phyloP scores from a whole-genome alignment of 345 rosid species.

The Hevea brasiliensis region DNA sequence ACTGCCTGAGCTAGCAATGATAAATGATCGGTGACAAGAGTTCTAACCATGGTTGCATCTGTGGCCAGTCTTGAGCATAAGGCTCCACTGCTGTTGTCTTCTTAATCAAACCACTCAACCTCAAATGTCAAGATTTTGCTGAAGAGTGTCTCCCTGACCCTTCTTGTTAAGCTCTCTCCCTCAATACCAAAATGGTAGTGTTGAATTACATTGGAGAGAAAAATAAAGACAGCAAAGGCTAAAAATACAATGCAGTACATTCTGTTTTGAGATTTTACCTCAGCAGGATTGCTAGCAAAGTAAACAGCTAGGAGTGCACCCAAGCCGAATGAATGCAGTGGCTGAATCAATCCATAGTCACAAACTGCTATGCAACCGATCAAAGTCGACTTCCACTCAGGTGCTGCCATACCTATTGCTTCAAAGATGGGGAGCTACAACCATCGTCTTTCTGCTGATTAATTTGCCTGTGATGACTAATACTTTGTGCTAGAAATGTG shows the following conservation, averaged over 20 bases:
- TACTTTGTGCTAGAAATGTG: background rate
- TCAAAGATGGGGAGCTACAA: constrained; percentile 9
- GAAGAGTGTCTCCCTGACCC: constrained; percentile 24
- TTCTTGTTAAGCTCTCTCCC: constrained; percentile 31
- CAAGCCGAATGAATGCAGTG: constrained; percentile 19
- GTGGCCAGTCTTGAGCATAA: constrained; percentile 30
- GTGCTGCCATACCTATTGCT: constrained; percentile 21
- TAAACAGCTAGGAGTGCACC: constrained; percentile 27
- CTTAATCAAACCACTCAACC: constrained; percentile 40
- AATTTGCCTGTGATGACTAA: background rate
- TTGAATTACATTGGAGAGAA: constrained; percentile 30
- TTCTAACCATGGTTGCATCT: constrained; percentile 30
- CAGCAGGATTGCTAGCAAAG: constrained; percentile 13
- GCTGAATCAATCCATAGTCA: constrained; percentile 22
- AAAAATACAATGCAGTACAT: constrained; percentile 23
- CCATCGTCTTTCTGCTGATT: constrained; percentile 11
- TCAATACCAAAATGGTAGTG: constrained; percentile 32
- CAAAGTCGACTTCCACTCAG: constrained; percentile 30
- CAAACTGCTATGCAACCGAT: constrained; percentile 26
- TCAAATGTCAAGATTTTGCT: constrained; percentile 33
- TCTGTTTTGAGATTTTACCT: constrained; percentile 18
- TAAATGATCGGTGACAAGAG: constrained; percentile 25
- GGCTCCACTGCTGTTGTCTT: constrained; percentile 33
- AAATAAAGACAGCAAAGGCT: constrained; percentile 13
- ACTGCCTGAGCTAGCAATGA: constrained; percentile 29